phyloP scores from a whole-genome alignment of 768 basidiomycete genomes.

The Hirschioporus abietinus region DNA sequence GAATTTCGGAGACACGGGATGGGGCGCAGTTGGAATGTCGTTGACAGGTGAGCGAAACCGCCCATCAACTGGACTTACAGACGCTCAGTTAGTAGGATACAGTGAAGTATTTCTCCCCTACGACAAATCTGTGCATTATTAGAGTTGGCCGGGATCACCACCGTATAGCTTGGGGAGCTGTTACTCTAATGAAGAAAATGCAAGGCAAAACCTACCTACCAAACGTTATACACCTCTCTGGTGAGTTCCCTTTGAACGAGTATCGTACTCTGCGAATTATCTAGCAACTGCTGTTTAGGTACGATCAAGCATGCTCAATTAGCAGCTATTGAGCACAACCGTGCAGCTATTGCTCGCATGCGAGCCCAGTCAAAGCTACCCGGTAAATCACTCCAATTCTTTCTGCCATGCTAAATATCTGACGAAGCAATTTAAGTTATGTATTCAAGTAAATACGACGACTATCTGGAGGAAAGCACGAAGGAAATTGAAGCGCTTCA shows the following conservation, averaged over 20 bases:
- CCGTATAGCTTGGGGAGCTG: conserved; percentile 71
- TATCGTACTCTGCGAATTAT: background rate
- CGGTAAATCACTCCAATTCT: conserved; percentile 31
- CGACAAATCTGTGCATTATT: conserved; percentile 79
- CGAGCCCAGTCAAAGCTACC: conserved; percentile 47
- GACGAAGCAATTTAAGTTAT: conserved; percentile 30
- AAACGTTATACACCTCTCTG: conserved; percentile 75
- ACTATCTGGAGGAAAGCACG: conserved; percentile 50
- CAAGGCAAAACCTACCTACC: conserved; percentile 60
- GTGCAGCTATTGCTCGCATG: conserved; percentile 64
- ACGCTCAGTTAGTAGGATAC: background rate
- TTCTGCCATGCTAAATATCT: conserved; percentile 3
- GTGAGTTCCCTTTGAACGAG: conserved; percentile 34
- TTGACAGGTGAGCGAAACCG: conserved; percentile 50
- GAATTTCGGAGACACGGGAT: conserved; percentile 82
- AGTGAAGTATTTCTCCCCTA: conserved; percentile 90
- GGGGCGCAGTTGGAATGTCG: conserved; percentile 73
- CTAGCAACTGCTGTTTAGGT: conserved; percentile 36
- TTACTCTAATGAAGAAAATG: conserved; percentile 64
- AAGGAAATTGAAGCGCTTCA: conserved; percentile 61
- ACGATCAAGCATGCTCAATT: conserved; percentile 84
- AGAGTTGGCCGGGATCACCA: conserved; percentile 82
- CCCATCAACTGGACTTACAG: background rate
- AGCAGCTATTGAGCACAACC: conserved; percentile 69
- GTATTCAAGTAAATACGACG: conserved; percentile 57